phyloP scores from a whole-genome alignment of 371 early-diverging fungal species.

The Batkoa obscura region DNA sequence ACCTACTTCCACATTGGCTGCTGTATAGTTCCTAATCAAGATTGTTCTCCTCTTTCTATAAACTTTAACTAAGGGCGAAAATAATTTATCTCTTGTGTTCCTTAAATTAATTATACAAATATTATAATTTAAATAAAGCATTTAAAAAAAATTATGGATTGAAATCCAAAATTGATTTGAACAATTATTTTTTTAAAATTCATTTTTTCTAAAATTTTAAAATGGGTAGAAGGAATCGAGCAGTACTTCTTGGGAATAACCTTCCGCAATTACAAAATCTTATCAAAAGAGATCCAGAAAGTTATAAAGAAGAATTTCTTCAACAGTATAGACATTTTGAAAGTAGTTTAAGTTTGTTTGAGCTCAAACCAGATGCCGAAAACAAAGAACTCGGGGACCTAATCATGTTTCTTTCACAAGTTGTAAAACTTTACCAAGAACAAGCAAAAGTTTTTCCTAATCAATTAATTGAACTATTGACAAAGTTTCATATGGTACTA shows the following conservation, averaged over 20 bases:
- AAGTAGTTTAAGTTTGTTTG: constrained; percentile 63
- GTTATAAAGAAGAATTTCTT: constrained; percentile 82
- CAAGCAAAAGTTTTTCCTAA: constrained; percentile 59
- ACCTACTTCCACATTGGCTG: no score
- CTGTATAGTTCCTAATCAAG: no score
- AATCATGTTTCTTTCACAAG: constrained; percentile 73
- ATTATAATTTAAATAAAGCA: no score
- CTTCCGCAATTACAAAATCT: constrained; percentile 94
- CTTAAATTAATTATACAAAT: no score
- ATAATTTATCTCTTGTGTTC: no score
- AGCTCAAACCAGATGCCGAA: constrained; percentile 69
- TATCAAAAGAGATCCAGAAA: constrained; percentile 79
- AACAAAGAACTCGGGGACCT: constrained; percentile 64
- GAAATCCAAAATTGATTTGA: no score
- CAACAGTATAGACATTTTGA: constrained; percentile 87
- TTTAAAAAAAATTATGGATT: neutral
- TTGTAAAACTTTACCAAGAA: constrained; percentile 61
- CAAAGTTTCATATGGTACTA: constrained; percentile 53
- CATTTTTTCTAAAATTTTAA: neutral
- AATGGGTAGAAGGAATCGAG: constrained; percentile 48
- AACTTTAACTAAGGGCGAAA: no score
- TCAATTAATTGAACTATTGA: constrained; percentile 58
- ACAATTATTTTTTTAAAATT: no score
- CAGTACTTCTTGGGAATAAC: constrained; percentile 56
- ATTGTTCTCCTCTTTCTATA: no score